phyloP scores from a whole-genome alignment of 2,329 filamentous ascomycete species.

The Fusarium sambucinum region DNA sequence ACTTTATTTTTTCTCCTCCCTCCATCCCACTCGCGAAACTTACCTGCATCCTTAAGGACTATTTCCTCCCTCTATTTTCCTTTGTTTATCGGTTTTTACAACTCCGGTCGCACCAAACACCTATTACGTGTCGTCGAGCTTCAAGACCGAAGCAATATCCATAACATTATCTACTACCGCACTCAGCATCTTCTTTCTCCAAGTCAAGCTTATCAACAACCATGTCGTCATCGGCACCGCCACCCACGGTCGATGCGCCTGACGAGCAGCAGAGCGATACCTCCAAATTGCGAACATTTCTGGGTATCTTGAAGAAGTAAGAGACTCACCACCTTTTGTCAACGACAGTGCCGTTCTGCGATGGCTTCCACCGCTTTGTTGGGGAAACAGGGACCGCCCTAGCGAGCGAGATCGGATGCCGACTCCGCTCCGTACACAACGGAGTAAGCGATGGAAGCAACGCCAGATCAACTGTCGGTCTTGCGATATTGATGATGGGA shows the following conservation, averaged over 20 bases:
- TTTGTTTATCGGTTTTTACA: background rate
- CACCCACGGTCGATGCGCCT: constrained; percentile 50
- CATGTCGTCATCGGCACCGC: constrained; percentile 56
- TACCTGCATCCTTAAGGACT: constrained; percentile 7
- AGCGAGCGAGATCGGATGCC: constrained; percentile 36
- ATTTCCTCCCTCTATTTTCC: constrained; percentile 1
- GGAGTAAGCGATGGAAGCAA: constrained; percentile 34
- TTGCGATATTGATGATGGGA: constrained; percentile 14
- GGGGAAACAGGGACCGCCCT: constrained; percentile 8
- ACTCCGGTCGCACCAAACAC: constrained; percentile 1
- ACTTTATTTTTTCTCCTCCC: constrained; percentile 9
- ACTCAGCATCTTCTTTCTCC: constrained; percentile 22
- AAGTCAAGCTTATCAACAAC: constrained; percentile 38
- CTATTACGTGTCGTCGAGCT: constrained; percentile 6
- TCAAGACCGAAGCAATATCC: constrained; percentile 11
- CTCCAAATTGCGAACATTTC: constrained; percentile 89
- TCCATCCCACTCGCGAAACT: constrained; percentile 9
- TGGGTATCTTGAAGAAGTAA: constrained; percentile 89
- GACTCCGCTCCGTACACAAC: constrained; percentile 21
- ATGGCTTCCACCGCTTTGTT: constrained; percentile 32
- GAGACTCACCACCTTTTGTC: constrained; percentile 47
- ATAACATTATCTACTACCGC: constrained; percentile 6
- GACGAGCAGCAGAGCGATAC: constrained; percentile 76
- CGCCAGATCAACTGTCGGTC: constrained; percentile 5
- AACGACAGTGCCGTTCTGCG: constrained; percentile 17